These are phyloP conservation scores for Ajuga chamaepitys DNA, from an alignment of 257 asterid species.

Conservation along the genomic window DNA sequence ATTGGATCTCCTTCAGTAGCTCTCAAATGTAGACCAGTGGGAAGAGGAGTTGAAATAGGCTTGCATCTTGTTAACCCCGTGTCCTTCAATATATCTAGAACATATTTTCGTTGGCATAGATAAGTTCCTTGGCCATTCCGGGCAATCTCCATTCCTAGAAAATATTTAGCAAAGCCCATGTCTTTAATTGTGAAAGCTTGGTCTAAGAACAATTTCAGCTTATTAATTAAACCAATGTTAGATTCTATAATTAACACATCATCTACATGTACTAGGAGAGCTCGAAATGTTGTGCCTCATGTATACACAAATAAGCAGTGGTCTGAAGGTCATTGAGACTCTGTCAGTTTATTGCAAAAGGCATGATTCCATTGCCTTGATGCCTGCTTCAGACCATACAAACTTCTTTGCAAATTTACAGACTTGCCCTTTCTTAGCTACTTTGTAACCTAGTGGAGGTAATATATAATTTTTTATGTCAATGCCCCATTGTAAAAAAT, in stretches of 20 bases:
- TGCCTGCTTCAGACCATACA: not conserved
- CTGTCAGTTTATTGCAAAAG: too few relatives aligned
- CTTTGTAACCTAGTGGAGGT: not conserved
- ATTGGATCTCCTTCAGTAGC: not conserved
- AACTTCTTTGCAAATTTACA: not conserved
- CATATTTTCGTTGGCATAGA: too few relatives aligned
- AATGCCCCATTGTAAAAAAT: not conserved
- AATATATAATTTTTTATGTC: not conserved
- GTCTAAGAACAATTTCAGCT: not conserved
- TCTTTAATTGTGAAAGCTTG: not conserved
- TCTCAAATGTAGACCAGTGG: not conserved
- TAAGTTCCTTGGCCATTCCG: not conserved
- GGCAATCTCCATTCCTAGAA: not conserved
- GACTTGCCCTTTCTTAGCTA: not conserved
- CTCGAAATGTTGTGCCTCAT: not conserved
- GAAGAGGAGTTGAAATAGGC: not conserved
- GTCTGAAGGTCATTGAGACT: not conserved
- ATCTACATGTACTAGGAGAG: not conserved
- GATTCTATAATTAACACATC: not conserved
- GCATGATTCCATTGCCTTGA: not conserved
- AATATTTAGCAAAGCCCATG: not conserved
- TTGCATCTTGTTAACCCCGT: not conserved
- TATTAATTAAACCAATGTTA: not conserved
- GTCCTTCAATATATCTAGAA: not conserved
- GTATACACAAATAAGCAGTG: not conserved